Base-by-base conservation (phyloP, 2,329 filamentous ascomycete species). In the Ascochyta pisi region DNA sequence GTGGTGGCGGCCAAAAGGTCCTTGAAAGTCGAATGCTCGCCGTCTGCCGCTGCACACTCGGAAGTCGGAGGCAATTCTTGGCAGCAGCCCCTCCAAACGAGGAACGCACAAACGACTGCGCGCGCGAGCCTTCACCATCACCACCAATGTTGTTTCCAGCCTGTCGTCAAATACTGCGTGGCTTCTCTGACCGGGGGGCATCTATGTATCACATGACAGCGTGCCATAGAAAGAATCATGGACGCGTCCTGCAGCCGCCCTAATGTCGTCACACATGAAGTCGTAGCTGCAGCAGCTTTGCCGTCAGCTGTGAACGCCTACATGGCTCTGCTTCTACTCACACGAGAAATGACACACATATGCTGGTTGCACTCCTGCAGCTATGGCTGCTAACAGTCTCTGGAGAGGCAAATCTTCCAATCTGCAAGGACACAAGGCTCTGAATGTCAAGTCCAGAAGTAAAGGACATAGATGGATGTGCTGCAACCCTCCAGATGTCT, bases 1-100 rank as follows among this genome's bases (percentile, higher is more conserved):
- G 40, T 53, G 52, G 66, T 65, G 67, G 65, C 63, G 60, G 58
- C 47, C 52, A 56, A 59, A 61, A 54, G 40, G 50, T 26, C 40
- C 39, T 52, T 44, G 34, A 41, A 41, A 47, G 50, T 58, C 41
- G 57, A 49, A 49, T 56, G 57, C 50, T 51, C 9, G 27, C 33
- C 41, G 43, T 48, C 45, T 42, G 42, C 53, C 37, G 41, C 24
- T 50, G 53, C 53, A 50, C 37, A 35, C 24, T 51, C 53, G 53
- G 53, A 26, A 46, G 47, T 42, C 53, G 47, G 53, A 56, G 47
- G 24, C 33, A 38, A 39, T 35, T 37, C 15, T 26, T 31, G 41
- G 38, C 12, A 42, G 38, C 47, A 16, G 27, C 53, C 48, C 53
- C 47, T 48, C 53, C 41, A n/a, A 35, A 47, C 16, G 19, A 43